Evolutionary conservation across 352 stramenopile species (phyloP).

Genomic region (Phytophthora cryptogea): DNA sequence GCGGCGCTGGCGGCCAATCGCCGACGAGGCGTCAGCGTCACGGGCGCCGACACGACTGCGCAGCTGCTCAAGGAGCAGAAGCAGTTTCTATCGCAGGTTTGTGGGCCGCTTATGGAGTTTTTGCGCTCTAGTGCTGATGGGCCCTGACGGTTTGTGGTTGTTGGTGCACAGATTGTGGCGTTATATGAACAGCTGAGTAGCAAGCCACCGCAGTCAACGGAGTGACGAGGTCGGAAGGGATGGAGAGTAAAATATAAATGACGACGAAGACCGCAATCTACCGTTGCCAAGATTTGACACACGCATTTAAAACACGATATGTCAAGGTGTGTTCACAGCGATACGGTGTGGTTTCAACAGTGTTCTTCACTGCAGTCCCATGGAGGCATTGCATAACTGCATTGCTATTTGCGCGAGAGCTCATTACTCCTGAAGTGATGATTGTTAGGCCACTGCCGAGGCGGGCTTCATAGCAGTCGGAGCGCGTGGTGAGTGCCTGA

Average conservation of each 20-base stretch:
- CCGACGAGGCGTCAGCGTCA: slow-evolving; percentile 24
- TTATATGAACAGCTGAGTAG: slow-evolving; percentile 45
- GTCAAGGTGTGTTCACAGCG: no score
- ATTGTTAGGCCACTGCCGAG: no score
- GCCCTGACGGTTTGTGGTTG: neutral
- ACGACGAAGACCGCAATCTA: neutral
- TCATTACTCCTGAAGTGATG: neutral
- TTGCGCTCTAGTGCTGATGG: no score
- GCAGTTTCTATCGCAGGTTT: slow-evolving; percentile 45
- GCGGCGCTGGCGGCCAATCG: slow-evolving; percentile 48
- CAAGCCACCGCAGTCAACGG: slow-evolving; percentile 18
- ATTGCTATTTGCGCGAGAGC: neutral
- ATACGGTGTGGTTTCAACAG: no score
- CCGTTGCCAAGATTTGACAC: neutral
- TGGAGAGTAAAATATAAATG: neutral
- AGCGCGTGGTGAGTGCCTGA: no score
- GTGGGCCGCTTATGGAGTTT: neutral
- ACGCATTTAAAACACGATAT: neutral
- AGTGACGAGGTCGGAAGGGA: neutral
- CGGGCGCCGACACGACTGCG: slow-evolving; percentile 41
- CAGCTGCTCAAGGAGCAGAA: slow-evolving; percentile 69
- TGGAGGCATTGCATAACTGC: neutral
- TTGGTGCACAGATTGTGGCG: slow-evolving; percentile 35
- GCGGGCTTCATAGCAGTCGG: no score
- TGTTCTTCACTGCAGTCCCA: no score